Conservation (phyloP, 306 rosid species). For the Malus sylvestris region DNA sequence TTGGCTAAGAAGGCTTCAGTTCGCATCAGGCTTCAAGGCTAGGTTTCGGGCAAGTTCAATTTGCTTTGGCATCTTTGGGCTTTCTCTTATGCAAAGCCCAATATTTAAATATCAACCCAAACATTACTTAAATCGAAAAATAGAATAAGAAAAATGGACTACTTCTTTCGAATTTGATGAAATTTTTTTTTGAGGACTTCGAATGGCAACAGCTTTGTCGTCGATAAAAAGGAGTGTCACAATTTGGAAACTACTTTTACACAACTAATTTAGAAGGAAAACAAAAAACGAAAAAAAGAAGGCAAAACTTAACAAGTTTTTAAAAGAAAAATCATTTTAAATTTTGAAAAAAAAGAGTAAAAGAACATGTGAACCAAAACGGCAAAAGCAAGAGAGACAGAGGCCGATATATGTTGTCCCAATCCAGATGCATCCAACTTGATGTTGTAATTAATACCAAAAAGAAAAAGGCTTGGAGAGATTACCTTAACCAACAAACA, state of each 20-base stretch:
- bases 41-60: too few species aligned
- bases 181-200: too few species aligned
- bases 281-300: not conserved
- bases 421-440: conserved; percentile 4
- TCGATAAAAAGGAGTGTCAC: too few species aligned
- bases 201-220: too few species aligned
- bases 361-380: conserved; percentile 10
- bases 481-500: not conserved
- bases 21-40: too few species aligned
- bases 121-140: too few species aligned
- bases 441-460: not conserved
- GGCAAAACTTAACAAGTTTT: not conserved
- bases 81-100: too few species aligned
- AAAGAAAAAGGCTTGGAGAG: not conserved
- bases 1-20: too few species aligned
- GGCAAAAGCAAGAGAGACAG: not conserved
- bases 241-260: not conserved
- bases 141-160: too few species aligned
- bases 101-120: too few species aligned
- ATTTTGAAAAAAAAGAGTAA: not conserved
- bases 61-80: too few species aligned
- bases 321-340: not conserved
- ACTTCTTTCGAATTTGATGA: too few species aligned
- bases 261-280: not conserved
- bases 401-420: not conserved